Base-by-base conservation (phyloP, 495 filamentous ascomycete genomes). In the Penicillium dipodomyicola region DNA sequence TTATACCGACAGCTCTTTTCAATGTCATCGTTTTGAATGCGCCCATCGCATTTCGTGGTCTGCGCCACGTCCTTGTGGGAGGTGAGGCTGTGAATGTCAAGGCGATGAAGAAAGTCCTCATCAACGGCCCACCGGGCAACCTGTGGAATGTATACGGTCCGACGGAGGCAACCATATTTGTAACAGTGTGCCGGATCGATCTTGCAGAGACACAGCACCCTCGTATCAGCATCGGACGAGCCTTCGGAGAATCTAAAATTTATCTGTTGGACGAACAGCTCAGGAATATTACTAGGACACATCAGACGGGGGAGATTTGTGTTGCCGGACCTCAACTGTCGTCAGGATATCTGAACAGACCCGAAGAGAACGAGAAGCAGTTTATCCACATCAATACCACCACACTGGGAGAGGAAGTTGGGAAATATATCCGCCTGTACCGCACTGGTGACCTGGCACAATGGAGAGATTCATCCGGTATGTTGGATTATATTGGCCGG, bases 401-500 rank as follows among this genome's bases (percentile, higher is more conserved):
- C 5, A 14, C 23, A 4, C 32, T 17, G 15, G n/a, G 11, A 4
- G n/a, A 22, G 7, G n/a, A 32, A 3, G 29, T 3, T 17, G 10
- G 29, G 15, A 2, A 3, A 17, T 15, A 3, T 9, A 11, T 58
- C 17, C 29, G 56, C 39, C 30, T 61, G 20, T 52, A 57, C 42
- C 46, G 53, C 23, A 44, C 47, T 73, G 5, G 74, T 2, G 73
- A 77, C 53, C 45, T 77, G 14, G 75, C 40, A 4, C 27, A 47
- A 8, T 64, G 58, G 56, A 60, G 67, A 46, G 43, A 33, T 14
- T 11, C 17, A 17, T 56, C 74, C 49, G 70, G 72, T 4, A 62
- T 40, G 3, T 60, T 80, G 14, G 62, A 72, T 22, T 72, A 70
- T 54, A 12, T 76, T 23, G 74, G 76, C 20, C 66, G 79, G 37